Conservation (phyloP, 352 stramenopile species). For the Phytopythium montanum region DNA sequence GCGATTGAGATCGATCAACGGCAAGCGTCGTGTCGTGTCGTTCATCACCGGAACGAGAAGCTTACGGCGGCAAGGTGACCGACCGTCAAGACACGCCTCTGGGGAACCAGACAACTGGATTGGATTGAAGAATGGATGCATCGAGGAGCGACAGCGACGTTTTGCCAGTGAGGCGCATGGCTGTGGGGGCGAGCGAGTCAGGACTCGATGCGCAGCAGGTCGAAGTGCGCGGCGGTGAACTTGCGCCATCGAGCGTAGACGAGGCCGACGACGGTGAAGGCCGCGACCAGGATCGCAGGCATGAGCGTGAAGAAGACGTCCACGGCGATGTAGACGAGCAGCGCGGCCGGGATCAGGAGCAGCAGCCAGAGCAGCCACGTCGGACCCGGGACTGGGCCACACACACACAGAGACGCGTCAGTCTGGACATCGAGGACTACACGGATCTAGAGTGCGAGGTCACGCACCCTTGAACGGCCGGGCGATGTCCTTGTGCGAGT, state of each 20-base stretch:
- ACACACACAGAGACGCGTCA: background rate
- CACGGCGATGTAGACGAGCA: constrained; percentile 44
- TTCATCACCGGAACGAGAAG: too few relatives aligned
- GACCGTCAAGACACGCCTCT: too few relatives aligned
- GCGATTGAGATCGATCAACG: too few relatives aligned
- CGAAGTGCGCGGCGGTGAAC: constrained; percentile 42
- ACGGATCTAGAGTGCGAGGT: background rate
- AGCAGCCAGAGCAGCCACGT: constrained; percentile 21
- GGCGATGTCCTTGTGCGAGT: constrained; percentile 21
- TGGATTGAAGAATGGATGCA: too few relatives aligned
- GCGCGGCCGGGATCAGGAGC: constrained; percentile 25
- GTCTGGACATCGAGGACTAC: background rate
- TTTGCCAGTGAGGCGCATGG: too few relatives aligned
- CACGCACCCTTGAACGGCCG: constrained; percentile 32
- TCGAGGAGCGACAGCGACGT: too few relatives aligned
- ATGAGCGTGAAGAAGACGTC: constrained; percentile 42
- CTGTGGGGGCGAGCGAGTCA: constrained; percentile 15
- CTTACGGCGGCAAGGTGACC: too few relatives aligned
- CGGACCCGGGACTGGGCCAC: constrained; percentile 26
- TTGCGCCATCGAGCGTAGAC: constrained; percentile 38
- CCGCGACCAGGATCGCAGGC: constrained; percentile 34
- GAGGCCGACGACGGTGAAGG: constrained; percentile 28
- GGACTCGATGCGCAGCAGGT: constrained; percentile 19
- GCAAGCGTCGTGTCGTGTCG: too few relatives aligned
- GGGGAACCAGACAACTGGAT: too few relatives aligned